Evolutionary conservation across 306 rosid genomes (phyloP).

Genomic region (Casuarina cunninghamiana): DNA sequence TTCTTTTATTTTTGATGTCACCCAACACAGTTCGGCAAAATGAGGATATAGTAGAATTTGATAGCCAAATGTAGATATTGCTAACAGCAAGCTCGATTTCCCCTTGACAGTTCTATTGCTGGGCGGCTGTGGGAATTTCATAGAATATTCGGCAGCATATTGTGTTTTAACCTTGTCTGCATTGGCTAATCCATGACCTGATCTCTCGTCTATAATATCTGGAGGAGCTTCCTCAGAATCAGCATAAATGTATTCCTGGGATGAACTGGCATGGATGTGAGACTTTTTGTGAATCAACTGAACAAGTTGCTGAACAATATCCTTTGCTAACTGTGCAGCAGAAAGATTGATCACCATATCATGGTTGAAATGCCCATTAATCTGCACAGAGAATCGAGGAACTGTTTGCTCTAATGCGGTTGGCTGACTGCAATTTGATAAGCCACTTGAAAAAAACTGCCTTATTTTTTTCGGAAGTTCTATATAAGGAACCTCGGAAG

Average conservation of each 20-base stretch:
- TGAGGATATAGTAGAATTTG: slow-evolving; percentile 91
- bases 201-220: slow-evolving; percentile 27
- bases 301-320: slow-evolving; percentile 60
- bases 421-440: slow-evolving; percentile 45
- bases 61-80: slow-evolving; percentile 85
- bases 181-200: slow-evolving; percentile 35
- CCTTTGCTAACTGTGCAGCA: slow-evolving; percentile 62
- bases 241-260: slow-evolving; percentile 28
- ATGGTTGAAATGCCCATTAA: slow-evolving; percentile 59
- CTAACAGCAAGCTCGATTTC: slow-evolving; percentile 66
- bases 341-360: slow-evolving; percentile 57
- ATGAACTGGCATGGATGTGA: slow-evolving; percentile 42
- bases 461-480: slow-evolving; percentile 67
- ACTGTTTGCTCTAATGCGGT: slow-evolving; percentile 52
- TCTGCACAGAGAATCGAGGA: slow-evolving; percentile 68
- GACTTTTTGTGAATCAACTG: slow-evolving; percentile 73
- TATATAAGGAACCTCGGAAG: slow-evolving; percentile 68
- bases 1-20: slow-evolving; percentile 85
- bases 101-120: slow-evolving; percentile 58
- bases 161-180: slow-evolving; percentile 32
- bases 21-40: slow-evolving; percentile 97
- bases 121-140: slow-evolving; percentile 48
- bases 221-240: slow-evolving; percentile 31
- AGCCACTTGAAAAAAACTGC: slow-evolving; percentile 61
- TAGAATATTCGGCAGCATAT: slow-evolving; percentile 39